Evolutionary conservation across 2,329 filamentous ascomycete genomes (phyloP).

Genomic region (Trichoderma sp.): DNA sequence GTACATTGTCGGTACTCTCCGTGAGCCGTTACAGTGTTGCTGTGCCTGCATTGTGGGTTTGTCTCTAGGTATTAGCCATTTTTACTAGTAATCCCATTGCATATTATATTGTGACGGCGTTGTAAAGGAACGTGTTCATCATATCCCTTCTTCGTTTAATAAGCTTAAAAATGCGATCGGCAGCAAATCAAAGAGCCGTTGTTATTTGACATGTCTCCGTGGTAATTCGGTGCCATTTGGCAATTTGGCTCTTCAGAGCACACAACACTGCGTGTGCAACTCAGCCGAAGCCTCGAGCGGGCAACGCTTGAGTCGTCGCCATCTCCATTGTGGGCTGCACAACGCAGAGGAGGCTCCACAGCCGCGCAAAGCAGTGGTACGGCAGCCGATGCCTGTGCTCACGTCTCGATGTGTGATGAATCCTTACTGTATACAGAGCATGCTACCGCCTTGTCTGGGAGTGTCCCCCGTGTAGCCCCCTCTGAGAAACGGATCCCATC

Average conservation of each 20-base stretch:
- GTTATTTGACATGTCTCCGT: not conserved
- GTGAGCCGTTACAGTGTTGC: not conserved
- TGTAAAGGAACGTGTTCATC: not conserved
- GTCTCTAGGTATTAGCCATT: not conserved
- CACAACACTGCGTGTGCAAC: not conserved
- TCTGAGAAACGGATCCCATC: not conserved
- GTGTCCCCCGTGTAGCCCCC: not conserved
- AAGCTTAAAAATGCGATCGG: not conserved
- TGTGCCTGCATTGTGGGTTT: not conserved
- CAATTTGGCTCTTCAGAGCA: not conserved
- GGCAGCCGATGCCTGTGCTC: not conserved
- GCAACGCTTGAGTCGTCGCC: conserved; percentile 9
- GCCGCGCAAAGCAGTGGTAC: conserved; percentile 13
- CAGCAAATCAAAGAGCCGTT: not conserved
- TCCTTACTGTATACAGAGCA: not conserved
- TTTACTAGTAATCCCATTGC: not conserved
- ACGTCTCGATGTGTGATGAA: not conserved
- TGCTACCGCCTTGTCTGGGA: conserved; percentile 1
- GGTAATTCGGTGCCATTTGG: not conserved
- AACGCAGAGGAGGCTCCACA: conserved; percentile 1
- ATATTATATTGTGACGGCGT: not conserved
- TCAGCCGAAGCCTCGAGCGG: not conserved
- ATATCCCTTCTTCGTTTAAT: not conserved
- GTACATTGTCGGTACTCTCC: not conserved
- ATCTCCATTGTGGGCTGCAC: not conserved